Evolutionary conservation across 495 filamentous ascomycete genomes (phyloP).

Genomic region (Hypoxylon fuscum): DNA sequence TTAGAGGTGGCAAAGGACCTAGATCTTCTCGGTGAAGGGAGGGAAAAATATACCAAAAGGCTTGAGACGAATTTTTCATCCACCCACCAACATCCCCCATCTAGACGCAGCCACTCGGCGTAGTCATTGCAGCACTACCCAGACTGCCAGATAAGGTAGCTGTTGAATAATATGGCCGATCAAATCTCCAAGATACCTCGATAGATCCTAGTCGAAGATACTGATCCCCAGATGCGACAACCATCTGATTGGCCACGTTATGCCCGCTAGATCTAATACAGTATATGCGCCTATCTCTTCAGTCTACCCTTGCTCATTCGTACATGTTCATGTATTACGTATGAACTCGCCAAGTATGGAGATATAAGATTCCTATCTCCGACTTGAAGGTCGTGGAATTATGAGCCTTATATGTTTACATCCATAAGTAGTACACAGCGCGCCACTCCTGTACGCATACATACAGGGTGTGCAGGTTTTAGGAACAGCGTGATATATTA

Average conservation of each 20-base stretch:
- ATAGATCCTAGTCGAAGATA: neutral
- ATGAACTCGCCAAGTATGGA: too few relatives aligned
- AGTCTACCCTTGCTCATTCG: too few relatives aligned
- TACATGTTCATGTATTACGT: too few relatives aligned
- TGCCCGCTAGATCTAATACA: neutral
- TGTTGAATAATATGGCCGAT: neutral
- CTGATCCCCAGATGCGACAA: neutral
- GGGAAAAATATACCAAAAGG: neutral
- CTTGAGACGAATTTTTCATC: neutral
- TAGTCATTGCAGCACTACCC: neutral
- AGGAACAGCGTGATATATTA: too few relatives aligned
- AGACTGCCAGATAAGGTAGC: conserved; percentile 1
- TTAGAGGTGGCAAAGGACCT: neutral
- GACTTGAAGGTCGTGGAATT: too few relatives aligned
- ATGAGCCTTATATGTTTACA: too few relatives aligned
- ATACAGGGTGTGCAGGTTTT: too few relatives aligned
- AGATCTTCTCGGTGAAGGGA: neutral
- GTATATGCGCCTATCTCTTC: conserved; percentile 3
- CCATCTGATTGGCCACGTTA: neutral
- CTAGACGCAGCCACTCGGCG: neutral
- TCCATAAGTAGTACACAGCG: too few relatives aligned
- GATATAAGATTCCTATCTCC: too few relatives aligned
- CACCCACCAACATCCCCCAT: neutral
- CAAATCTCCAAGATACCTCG: neutral
- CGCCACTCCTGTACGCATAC: too few relatives aligned